These are phyloP conservation scores for Calonectria leucothoes DNA, from an alignment of 2,329 filamentous ascomycete genomes.

Conservation along the genomic window DNA sequence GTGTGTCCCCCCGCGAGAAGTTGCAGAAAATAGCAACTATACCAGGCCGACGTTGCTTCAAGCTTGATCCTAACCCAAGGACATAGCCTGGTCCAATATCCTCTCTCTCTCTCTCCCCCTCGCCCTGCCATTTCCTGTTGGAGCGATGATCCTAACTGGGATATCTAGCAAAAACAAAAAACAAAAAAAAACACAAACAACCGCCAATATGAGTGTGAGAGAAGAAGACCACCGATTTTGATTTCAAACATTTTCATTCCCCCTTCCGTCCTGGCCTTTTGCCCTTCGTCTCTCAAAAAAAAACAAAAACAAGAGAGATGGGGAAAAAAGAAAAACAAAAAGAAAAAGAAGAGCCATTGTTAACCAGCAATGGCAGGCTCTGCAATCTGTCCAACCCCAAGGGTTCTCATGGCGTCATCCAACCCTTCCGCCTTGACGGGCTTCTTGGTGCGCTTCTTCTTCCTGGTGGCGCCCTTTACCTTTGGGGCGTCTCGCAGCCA, in stretches of 20 bases:
- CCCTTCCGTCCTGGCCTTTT: neutral
- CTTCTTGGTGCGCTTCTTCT: slow-evolving; percentile 51
- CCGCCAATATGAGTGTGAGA: neutral
- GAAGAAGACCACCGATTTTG: neutral
- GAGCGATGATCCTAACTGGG: neutral
- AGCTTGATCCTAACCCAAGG: neutral
- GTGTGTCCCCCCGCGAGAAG: neutral
- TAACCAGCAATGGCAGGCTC: slow-evolving; percentile 3
- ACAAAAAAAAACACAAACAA: neutral
- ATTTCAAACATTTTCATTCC: neutral
- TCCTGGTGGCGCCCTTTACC: slow-evolving; percentile 50
- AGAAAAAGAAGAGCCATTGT: neutral
- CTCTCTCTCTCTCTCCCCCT: neutral
- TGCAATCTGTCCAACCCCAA: slow-evolving; percentile 18
- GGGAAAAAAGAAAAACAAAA: neutral
- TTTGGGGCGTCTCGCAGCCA: slow-evolving; percentile 75
- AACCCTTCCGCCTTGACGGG: slow-evolving; percentile 17
- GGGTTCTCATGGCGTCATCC: slow-evolving; percentile 22
- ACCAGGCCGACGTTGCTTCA: neutral
- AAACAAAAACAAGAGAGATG: neutral
- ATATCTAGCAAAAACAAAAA: slow-evolving; percentile 11
- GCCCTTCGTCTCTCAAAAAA: neutral
- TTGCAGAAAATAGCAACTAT: neutral
- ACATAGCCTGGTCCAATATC: neutral
- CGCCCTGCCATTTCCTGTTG: neutral